These are phyloP conservation scores for Dipteronia sinensis DNA, from an alignment of 345 rosid genomes.

Conservation along the genomic window DNA sequence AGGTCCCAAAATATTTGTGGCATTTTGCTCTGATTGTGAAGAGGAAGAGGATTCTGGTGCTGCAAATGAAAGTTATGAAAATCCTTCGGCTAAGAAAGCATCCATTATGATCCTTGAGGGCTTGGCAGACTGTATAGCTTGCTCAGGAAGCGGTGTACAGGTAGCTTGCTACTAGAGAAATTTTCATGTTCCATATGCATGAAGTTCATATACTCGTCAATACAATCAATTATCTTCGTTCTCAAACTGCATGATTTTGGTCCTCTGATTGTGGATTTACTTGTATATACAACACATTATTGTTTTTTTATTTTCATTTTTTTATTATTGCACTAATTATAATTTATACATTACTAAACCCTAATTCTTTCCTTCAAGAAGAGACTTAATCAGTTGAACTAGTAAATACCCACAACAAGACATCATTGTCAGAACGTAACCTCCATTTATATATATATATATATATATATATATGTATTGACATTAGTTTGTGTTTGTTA, in stretches of 20 bases:
- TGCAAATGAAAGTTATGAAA: slow-evolving; percentile 31
- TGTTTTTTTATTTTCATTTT: too few relatives aligned
- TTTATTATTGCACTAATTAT: too few relatives aligned
- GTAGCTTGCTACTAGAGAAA: slow-evolving; percentile 29
- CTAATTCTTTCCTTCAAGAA: neutral
- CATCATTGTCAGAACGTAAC: neutral
- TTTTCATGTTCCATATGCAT: neutral
- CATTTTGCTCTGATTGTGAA: slow-evolving; percentile 51
- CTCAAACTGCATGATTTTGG: neutral
- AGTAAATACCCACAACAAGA: neutral
- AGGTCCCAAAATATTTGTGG: slow-evolving; percentile 68
- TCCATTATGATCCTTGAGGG: slow-evolving; percentile 56
- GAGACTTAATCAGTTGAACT: neutral
- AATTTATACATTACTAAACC: neutral
- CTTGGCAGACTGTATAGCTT: slow-evolving; percentile 69
- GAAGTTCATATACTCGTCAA: neutral
- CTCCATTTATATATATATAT: too few relatives aligned
- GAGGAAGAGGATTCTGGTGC: slow-evolving; percentile 33
- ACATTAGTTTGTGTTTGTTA: too few relatives aligned
- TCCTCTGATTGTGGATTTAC: neutral
- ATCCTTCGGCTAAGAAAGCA: slow-evolving; percentile 25
- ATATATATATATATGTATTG: too few relatives aligned
- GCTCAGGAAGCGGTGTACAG: slow-evolving; percentile 43
- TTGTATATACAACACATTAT: neutral
- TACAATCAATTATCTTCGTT: neutral